Evolutionary conservation across 2,329 filamentous ascomycete species (phyloP), one percentile per base, ranked within the genome.

Genomic region (Mycosphaerella arachidis): DNA sequence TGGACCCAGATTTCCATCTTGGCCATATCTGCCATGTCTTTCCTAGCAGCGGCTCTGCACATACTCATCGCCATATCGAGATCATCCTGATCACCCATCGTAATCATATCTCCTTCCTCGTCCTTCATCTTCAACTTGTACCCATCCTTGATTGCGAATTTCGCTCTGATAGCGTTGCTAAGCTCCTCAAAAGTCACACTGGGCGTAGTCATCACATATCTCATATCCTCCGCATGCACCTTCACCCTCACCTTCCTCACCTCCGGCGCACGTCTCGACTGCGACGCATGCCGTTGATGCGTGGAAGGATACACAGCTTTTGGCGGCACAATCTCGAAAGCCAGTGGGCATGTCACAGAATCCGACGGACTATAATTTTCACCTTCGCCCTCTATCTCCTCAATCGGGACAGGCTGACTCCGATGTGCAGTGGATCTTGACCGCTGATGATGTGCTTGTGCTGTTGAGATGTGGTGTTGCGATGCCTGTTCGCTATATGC

Each of bases 11-110:
- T 91, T 85, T 97, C 94, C 86, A 97, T 86, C 83, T 96, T 97
- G 55, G 90, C 92, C 79, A 92, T 89, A 64, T 96, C 92, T 63
- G 83, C 81, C 68, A 86, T 84, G 72, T 93, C 88, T 84, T 89
- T 76, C 81, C 85, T 52, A 89, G 92, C 67, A 16, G 64, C 67
- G 18, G 53, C 78, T 53, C 83, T 83, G 6, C 87, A 86, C 51
- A 80, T 83, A 73, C 84, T 83, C 56, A 97, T 82, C 30, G 91
- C 86, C 86, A 97, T 90, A 54, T 97, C 92, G 63, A 97, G 77
- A 77, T 99, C 94, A 71, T 99, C 94, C 75, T 97, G 91, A 74
- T 99, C 94, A 31, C 89, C 92, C 85, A 99, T 88, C 33, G 93
- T 97, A 71, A 99, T 95, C 89, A 97, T 93, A 71, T 97, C 93